phyloP scores from a whole-genome alignment of 805 yeast genomes.

The Candida argentea region DNA sequence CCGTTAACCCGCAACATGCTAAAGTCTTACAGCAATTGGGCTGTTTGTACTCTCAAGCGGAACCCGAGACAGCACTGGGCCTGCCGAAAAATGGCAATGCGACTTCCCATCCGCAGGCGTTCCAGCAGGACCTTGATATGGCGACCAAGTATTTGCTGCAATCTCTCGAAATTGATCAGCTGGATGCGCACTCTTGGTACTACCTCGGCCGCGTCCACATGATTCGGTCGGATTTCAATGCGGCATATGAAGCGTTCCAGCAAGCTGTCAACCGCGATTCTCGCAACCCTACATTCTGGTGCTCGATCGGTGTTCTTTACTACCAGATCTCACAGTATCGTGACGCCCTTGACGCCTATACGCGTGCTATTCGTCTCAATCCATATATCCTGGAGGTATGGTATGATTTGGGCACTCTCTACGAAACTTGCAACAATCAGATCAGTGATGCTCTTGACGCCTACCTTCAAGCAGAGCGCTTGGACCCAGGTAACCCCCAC shows the following conservation, averaged over 20 bases:
- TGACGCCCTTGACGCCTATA: conserved; percentile 95
- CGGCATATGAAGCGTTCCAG: conserved; percentile 97
- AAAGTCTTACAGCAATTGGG: conserved; percentile 95
- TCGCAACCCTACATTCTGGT: conserved; percentile 97
- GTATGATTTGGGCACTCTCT: conserved; percentile 95
- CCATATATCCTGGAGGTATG: conserved; percentile 97
- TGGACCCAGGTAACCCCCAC: conserved; percentile 91
- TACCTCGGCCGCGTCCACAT: conserved; percentile 93
- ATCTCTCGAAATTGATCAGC: conserved; percentile 78
- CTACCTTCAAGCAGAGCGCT: conserved; percentile 88
- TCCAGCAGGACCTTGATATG: conserved; percentile 68
- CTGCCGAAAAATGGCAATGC: conserved; percentile 3
- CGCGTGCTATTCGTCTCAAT: conserved; percentile 89
- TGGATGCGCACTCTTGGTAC: conserved; percentile 97
- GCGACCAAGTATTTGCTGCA: conserved; percentile 78
- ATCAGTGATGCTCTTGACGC: conserved; percentile 93
- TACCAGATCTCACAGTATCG: conserved; percentile 94
- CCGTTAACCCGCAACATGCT: conserved; percentile 87
- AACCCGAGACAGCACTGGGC: conserved; percentile 13
- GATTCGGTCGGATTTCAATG: conserved; percentile 90
- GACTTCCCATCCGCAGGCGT: conserved; percentile 20
- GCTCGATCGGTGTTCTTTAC: conserved; percentile 89
- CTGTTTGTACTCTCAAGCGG: conserved; percentile 74
- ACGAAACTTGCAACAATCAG: conserved; percentile 96
- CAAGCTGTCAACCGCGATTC: conserved; percentile 97